Evolutionary conservation across 2,329 filamentous ascomycete species (phyloP).

Genomic region (Xylaria sp.): DNA sequence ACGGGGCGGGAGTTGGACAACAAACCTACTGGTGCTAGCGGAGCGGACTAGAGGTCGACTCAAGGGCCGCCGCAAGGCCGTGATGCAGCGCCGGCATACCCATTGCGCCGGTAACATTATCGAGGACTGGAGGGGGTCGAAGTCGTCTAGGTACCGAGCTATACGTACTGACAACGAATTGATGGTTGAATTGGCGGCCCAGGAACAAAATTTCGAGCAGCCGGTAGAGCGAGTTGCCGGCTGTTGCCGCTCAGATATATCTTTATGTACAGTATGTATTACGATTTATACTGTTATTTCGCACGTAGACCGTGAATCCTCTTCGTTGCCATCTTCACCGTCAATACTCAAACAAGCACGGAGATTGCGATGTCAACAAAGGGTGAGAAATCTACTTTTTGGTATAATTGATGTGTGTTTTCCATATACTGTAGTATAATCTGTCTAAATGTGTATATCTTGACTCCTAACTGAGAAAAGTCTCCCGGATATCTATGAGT

Average conservation of each 20-base stretch:
- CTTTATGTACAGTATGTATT: neutral
- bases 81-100: constrained; percentile 48
- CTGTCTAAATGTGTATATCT: no score
- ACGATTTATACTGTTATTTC: neutral
- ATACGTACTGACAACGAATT: neutral
- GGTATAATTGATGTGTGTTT: no score
- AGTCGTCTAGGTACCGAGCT: neutral
- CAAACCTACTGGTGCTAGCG: constrained; percentile 40
- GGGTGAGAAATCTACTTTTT: no score
- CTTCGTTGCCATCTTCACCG: no score
- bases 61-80: constrained; percentile 32
- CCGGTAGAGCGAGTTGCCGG: constrained; percentile 12
- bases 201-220: constrained; percentile 8
- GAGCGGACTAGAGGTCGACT: constrained; percentile 35
- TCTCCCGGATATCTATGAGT: neutral
- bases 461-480: no score
- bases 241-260: constrained; percentile 10
- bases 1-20: constrained; percentile 11
- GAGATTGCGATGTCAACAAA: neutral
- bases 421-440: no score
- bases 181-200: neutral
- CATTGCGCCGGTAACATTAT: constrained; percentile 40
- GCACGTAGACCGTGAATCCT: neutral
- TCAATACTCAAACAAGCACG: no score
- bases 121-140: constrained; percentile 8